A percentile compares a stretch with the other conserved stretches of the same genome.
These are phyloP conservation scores for Amanita muscaria DNA, from an alignment of 768 basidiomycete genomes.

Conservation along the genomic window DNA sequence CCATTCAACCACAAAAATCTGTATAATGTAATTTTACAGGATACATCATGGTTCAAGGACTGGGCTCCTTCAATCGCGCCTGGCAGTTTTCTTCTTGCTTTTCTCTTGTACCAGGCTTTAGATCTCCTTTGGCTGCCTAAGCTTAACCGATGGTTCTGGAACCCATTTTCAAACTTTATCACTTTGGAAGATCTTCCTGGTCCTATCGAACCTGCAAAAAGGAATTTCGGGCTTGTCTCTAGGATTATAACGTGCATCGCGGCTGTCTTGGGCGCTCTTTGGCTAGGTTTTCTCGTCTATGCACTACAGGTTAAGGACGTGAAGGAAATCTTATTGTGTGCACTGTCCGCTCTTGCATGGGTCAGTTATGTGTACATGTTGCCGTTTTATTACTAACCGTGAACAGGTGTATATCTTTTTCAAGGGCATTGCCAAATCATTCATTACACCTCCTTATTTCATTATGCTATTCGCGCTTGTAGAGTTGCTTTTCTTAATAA, in stretches of 20 bases:
- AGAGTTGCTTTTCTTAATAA: slow-evolving; percentile 19
- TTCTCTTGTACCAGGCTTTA: slow-evolving; percentile 23
- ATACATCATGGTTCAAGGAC: neutral
- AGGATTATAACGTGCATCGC: slow-evolving; percentile 29
- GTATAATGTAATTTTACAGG: too few species aligned
- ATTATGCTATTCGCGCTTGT: slow-evolving; percentile 33
- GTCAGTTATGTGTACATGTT: slow-evolving; percentile 25
- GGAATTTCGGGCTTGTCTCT: slow-evolving; percentile 21
- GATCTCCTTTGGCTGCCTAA: slow-evolving; percentile 21
- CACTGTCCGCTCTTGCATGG: slow-evolving; percentile 37
- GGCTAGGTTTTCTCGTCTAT: slow-evolving; percentile 35
- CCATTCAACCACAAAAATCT: too few species aligned
- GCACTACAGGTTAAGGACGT: slow-evolving; percentile 19
- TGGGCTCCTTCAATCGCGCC: slow-evolving; percentile 18
- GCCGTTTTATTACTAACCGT: slow-evolving; percentile 4
- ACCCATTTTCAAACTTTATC: slow-evolving; percentile 47
- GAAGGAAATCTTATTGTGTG: slow-evolving; percentile 16
- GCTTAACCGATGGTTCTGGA: slow-evolving; percentile 16
- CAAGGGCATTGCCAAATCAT: slow-evolving; percentile 30
- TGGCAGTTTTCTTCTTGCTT: slow-evolving; percentile 20
- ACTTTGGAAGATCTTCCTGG: slow-evolving; percentile 41
- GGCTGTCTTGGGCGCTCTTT: slow-evolving; percentile 29
- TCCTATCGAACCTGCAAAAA: slow-evolving; percentile 21
- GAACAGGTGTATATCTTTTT: slow-evolving; percentile 37
- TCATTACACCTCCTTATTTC: slow-evolving; percentile 45